A percentile compares a stretch with the other conserved stretches of the same genome.
These are phyloP conservation scores for Jacaranda mimosifolia DNA, from an alignment of 257 asterid species.

Conservation along the genomic window DNA sequence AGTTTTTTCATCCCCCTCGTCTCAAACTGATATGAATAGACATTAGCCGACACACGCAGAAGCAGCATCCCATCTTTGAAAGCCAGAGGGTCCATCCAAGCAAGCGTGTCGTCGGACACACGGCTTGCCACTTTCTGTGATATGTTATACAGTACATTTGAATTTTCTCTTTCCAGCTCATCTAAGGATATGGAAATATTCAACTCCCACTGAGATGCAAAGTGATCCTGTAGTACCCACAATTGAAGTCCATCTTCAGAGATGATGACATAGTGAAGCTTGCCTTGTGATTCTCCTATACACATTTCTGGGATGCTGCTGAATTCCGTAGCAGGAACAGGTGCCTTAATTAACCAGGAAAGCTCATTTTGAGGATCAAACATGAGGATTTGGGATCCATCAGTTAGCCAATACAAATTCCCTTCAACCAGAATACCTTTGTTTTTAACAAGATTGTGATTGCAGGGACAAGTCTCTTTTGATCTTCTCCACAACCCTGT, in stretches of 20 bases:
- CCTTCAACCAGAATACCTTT: conserved; percentile 54
- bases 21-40: conserved; percentile 50
- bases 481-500: conserved; percentile 60
- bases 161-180: conserved; percentile 52
- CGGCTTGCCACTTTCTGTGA: conserved; percentile 43
- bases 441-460: conserved; percentile 44
- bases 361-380: conserved; percentile 60
- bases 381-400: conserved; percentile 63
- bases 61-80: conserved; percentile 63
- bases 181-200: conserved; percentile 37
- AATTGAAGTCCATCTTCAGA: conserved; percentile 65
- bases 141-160: conserved; percentile 29
- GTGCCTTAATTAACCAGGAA: conserved; percentile 53
- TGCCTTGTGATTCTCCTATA: conserved; percentile 51
- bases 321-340: conserved; percentile 52
- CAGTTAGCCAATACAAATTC: conserved; percentile 65
- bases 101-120: not conserved
- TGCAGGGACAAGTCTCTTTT: conserved; percentile 45
- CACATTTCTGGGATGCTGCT: conserved; percentile 55
- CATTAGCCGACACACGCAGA: conserved; percentile 44
- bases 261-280: conserved; percentile 49
- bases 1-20: conserved; percentile 36
- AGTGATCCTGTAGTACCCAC: conserved; percentile 62
- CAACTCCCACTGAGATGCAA: conserved; percentile 55
- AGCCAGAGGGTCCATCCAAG: conserved; percentile 60